These are phyloP conservation scores for Colletotrichum orchidophilum DNA, from an alignment of 2,329 filamentous ascomycete genomes.

Conservation along the genomic window DNA sequence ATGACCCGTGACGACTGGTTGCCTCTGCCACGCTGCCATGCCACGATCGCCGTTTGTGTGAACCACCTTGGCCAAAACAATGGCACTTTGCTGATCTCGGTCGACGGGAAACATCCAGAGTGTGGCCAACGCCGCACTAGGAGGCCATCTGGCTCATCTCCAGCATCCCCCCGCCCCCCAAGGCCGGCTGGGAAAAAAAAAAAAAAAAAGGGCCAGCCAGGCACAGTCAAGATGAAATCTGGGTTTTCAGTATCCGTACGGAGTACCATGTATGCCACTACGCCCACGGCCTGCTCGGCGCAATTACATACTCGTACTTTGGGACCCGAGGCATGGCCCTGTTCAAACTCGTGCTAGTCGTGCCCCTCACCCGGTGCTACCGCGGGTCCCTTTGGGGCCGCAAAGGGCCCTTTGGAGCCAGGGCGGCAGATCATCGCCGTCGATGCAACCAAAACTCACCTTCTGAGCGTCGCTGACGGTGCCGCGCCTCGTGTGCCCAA, in stretches of 20 bases:
- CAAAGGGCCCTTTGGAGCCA: background rate
- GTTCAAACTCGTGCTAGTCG: background rate
- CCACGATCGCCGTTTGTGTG: background rate
- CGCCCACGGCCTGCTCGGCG: constrained; percentile 17
- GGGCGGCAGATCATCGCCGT: constrained; percentile 14
- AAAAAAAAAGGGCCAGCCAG: background rate
- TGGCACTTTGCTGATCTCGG: constrained; percentile 7
- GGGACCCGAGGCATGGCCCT: background rate
- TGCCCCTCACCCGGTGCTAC: constrained; percentile 13
- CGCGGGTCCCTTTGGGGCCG: constrained; percentile 2
- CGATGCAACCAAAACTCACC: constrained; percentile 14
- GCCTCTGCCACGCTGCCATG: background rate
- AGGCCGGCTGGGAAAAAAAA: background rate
- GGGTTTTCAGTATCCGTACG: background rate
- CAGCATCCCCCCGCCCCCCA: background rate
- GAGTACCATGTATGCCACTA: background rate
- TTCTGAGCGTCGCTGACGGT: background rate
- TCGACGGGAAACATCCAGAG: constrained; percentile 26
- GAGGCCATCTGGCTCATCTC: background rate
- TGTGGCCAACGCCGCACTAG: background rate
- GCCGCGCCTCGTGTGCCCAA: background rate
- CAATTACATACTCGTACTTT: constrained; percentile 18
- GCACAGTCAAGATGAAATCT: constrained; percentile 6
- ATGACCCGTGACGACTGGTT: background rate
- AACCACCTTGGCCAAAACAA: background rate